Conservation (phyloP, 129 eudicot genomes). For the Saposhnikovia divaricata region DNA sequence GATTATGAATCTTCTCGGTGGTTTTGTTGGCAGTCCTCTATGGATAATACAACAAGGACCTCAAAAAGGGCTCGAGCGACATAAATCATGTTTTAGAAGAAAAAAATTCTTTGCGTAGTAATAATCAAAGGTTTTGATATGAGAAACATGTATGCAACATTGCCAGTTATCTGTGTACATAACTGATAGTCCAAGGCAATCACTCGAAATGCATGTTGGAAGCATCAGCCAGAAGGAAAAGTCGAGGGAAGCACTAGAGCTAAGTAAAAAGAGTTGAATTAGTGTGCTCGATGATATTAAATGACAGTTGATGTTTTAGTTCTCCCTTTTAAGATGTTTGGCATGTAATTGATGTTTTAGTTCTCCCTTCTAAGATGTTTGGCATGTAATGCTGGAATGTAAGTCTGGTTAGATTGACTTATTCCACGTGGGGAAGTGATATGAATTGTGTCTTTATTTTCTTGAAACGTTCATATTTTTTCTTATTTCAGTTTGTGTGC, state of each 20-base stretch:
- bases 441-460: too few species aligned
- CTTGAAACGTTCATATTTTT: background rate
- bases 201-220: background rate
- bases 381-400: too few species aligned
- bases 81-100: background rate
- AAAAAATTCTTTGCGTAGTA: too few species aligned
- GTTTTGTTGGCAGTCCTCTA: constrained; percentile 8
- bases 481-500: background rate
- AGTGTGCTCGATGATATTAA: background rate
- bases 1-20: constrained; percentile 6
- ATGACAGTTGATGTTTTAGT: background rate
- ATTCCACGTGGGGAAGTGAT: too few species aligned
- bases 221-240: background rate
- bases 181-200: background rate
- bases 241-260: background rate
- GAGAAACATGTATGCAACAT: too few species aligned
- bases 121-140: too few species aligned
- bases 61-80: constrained; percentile 25
- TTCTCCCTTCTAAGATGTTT: background rate
- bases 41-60: constrained; percentile 7
- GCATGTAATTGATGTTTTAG: too few species aligned
- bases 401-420: too few species aligned
- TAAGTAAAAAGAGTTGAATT: background rate
- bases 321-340: too few species aligned
- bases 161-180: background rate